These are phyloP conservation scores for Barnettozyma sp. DNA, from an alignment of 805 yeast species.

Conservation along the genomic window DNA sequence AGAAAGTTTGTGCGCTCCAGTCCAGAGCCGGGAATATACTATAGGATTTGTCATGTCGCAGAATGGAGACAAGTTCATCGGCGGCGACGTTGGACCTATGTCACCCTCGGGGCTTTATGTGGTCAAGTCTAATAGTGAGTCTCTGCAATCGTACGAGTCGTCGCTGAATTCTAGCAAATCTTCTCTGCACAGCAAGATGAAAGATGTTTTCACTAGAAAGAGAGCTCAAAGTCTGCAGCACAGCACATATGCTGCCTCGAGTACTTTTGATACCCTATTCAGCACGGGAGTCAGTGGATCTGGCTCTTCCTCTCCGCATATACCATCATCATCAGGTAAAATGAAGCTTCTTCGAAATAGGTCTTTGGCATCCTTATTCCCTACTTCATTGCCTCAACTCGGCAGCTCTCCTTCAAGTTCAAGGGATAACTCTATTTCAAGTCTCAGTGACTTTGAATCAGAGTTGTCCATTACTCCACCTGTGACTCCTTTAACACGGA, in stretches of 20 bases:
- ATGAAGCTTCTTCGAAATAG: slow-evolving; percentile 12
- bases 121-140: slow-evolving; percentile 20
- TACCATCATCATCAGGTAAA: slow-evolving; percentile 3
- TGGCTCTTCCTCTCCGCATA: slow-evolving; percentile 1
- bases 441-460: slow-evolving; percentile 19
- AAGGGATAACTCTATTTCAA: slow-evolving; percentile 23
- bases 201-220: slow-evolving; percentile 10
- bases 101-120: slow-evolving; percentile 8
- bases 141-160: slow-evolving; percentile 19
- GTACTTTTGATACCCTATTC: too few species aligned
- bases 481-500: slow-evolving; percentile 15
- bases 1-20: too few species aligned
- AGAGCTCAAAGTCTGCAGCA: slow-evolving; percentile 14
- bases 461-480: slow-evolving; percentile 11
- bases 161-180: slow-evolving; percentile 17
- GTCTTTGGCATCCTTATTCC: slow-evolving; percentile 11
- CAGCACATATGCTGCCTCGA: too few species aligned
- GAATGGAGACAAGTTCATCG: background rate
- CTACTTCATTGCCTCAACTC: slow-evolving; percentile 8
- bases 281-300: background rate
- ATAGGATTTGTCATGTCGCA: background rate
- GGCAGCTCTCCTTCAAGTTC: slow-evolving; percentile 1
- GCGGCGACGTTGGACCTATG: background rate
- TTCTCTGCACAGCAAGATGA: slow-evolving; percentile 10
- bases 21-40: too few species aligned